Evolutionary conservation across 2,329 filamentous ascomycete species (phyloP), one percentile per base, ranked within the genome.

Genomic region (Niveomyces coronatus): DNA sequence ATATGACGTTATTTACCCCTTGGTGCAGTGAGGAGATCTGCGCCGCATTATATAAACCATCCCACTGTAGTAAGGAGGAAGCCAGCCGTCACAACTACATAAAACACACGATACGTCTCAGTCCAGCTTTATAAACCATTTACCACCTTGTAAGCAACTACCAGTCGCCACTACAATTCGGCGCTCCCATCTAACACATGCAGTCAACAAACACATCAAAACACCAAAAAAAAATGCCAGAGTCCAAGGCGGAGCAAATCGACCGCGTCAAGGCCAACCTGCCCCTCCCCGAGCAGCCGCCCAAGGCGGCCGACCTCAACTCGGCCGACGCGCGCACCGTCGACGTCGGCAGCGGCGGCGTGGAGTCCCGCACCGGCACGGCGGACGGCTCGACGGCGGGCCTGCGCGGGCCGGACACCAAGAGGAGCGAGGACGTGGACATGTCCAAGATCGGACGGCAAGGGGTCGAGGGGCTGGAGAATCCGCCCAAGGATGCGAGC

Each of bases 261-360:
- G 73, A 79, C 37, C 62, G 82, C 58, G 70, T 70, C 52, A 70
- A 80, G 62, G 63, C 77, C 57, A 85, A 86, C 61, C 77, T 93
- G 22, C 82, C 83, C 36, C 74, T 88, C 35, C 85, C 85, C 14
- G 83, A 89, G 3, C 70, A 88, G 47, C 85, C 85, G 16, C 82
- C 83, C 2, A 64, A 62, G n/a, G 63, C 76, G n/a, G 82, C 82
- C 5, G 84, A 91, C 67, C 87, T 78, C 71, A 78, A 88, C 56
- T 85, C 80, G 0, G 67, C 72, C 35, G 82, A 89, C 51, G 69
- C 69, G 22, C 64, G 73, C 45, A 84, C 64, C 40, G 77, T 84
- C 53, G 82, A 85, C 53, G 76, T 84, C 33, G 81, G 81, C 45
- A 74, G 77, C 24, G 80, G 81, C 15, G 60, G 69, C 38, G 49